Evolutionary conservation across 2,329 filamentous ascomycete species (phyloP).

Genomic region (Diplodia corticola): DNA sequence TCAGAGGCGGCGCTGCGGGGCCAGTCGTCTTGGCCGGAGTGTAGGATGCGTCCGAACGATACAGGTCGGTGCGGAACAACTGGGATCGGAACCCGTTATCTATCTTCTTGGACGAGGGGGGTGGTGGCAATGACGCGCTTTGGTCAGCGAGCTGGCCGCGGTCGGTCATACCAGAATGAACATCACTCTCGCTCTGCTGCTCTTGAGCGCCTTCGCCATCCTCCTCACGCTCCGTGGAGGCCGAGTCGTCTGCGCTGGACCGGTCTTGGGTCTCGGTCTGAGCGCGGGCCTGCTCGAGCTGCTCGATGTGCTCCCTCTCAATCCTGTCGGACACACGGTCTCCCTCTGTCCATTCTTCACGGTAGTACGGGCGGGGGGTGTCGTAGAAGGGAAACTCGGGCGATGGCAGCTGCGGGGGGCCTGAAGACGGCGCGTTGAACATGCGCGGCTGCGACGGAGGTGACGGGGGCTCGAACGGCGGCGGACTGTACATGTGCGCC

Average conservation of each 20-base stretch:
- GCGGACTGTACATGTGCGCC: no score
- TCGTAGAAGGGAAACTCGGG: not conserved
- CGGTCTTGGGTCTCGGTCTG: not conserved
- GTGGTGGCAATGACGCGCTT: not conserved
- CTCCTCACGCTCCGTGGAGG: not conserved
- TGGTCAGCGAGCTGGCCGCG: not conserved
- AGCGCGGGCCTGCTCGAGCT: not conserved
- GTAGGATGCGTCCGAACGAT: no score
- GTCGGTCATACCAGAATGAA: not conserved
- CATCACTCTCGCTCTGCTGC: not conserved
- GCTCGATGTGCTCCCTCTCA: not conserved
- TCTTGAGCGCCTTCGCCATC: no score
- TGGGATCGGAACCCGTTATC: no score
- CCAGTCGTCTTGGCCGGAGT: no score
- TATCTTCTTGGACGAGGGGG: no score
- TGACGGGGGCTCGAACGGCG: not conserved
- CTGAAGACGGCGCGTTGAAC: not conserved
- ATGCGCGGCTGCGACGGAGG: not conserved
- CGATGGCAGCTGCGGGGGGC: not conserved
- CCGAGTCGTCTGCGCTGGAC: not conserved
- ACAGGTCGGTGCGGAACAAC: no score
- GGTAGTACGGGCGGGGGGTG: not conserved
- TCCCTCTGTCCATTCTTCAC: not conserved
- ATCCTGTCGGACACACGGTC: not conserved
- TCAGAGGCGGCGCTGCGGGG: no score